A percentile compares a stretch with the other conserved stretches of the same genome.
These are phyloP conservation scores for Tremella yokohamensis DNA, from an alignment of 768 basidiomycete species.

Conservation along the genomic window DNA sequence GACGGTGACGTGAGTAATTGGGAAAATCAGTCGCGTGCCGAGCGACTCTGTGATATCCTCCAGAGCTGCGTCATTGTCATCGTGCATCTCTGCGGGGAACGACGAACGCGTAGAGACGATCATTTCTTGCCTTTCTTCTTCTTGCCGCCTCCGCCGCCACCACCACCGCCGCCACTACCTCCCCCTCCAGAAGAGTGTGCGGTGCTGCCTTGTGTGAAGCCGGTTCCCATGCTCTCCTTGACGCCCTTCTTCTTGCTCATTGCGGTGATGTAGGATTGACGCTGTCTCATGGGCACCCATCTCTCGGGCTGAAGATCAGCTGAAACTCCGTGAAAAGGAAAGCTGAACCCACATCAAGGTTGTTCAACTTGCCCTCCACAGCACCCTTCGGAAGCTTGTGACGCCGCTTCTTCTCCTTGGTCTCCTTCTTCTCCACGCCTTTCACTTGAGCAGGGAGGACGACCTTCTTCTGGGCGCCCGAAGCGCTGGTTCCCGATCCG, in stretches of 20 bases:
- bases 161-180: slow-evolving; percentile 26
- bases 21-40: no score
- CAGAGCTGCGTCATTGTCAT: no score
- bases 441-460: slow-evolving; percentile 10
- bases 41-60: no score
- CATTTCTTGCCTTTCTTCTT: slow-evolving; percentile 38
- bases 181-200: slow-evolving; percentile 14
- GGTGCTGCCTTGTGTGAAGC: slow-evolving; percentile 45
- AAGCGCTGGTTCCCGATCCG: slow-evolving; percentile 7
- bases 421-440: slow-evolving; percentile 13
- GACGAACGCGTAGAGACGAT: not conserved
- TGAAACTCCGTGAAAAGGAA: not conserved
- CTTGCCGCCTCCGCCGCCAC: slow-evolving; percentile 25
- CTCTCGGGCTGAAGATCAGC: slow-evolving; percentile 45
- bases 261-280: slow-evolving; percentile 35
- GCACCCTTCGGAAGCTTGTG: slow-evolving; percentile 50
- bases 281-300: slow-evolving; percentile 49
- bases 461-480: slow-evolving; percentile 1
- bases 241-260: slow-evolving; percentile 46
- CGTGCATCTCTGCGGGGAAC: no score
- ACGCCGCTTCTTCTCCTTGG: slow-evolving; percentile 33
- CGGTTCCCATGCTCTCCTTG: slow-evolving; percentile 51
- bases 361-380: slow-evolving; percentile 36
- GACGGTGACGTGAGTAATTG: no score
- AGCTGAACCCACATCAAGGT: slow-evolving; percentile 47